Evolutionary conservation across 2,329 filamentous ascomycete genomes (phyloP), one percentile per base, ranked within the genome.

Genomic region (Graphium sp.): DNA sequence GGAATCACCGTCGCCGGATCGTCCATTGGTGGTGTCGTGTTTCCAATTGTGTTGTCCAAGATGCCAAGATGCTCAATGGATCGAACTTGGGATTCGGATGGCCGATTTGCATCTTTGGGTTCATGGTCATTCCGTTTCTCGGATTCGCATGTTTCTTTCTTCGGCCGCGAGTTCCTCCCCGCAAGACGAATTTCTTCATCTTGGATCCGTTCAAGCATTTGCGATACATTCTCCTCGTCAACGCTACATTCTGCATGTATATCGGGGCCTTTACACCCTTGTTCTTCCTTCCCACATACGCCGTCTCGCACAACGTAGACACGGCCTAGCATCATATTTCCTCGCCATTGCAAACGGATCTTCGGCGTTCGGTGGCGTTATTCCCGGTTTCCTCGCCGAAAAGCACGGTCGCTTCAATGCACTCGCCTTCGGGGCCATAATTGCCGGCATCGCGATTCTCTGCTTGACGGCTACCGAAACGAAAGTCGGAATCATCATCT

Each of bases 401-500:
- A 52, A 46, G 25, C 24, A 53, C 12, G 58, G 58, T 3, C 50
- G 54, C 9, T 61, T 50, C 46, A 61, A 62, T 35, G 45, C 58
- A 35, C 54, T 57, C 43, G 61, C 69, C 23, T 41, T 64, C 29
- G 58, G 72, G 38, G 61, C 58, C 16, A 49, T 56, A 12, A 38
- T 66, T 30, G 61, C 65, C 7, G 51, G 49, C 18, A 32, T 62
- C 19, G 51, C 58, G 31, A 52, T 47, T 8, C 43, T 64, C 2
- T 54, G 44, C 17, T 45, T 76, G 18, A 50, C 60, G 4, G 53
- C 57, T 2, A 58, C 52, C 28, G 52, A 50, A 3, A 53, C 55
- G 22, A 64, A 71, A 6, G 60, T 61, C 0, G 60, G 66, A 1
- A 66, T 74, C 32, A 60, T 81, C 26, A 55, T 70, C 18, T 82